Percentiles rank a stretch among this genome's conserved stretches.
These are phyloP conservation scores for Tubosaeta sp. DNA, from an alignment of 768 basidiomycete species.

Conservation along the genomic window DNA sequence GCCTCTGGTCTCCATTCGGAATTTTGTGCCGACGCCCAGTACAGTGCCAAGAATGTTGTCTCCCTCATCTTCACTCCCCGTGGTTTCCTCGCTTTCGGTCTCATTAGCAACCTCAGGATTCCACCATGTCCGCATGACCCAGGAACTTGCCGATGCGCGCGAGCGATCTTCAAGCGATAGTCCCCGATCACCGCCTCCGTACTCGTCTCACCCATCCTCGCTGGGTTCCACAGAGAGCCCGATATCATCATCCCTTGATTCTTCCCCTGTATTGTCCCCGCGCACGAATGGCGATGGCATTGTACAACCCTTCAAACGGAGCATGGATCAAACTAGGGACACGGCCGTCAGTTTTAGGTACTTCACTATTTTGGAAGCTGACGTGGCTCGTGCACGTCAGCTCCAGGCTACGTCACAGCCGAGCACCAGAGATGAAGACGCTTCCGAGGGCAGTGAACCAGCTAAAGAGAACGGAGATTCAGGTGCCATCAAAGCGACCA, in stretches of 20 bases:
- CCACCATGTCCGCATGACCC: slow-evolving; percentile 43
- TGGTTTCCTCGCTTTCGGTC: slow-evolving; percentile 63
- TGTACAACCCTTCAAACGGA: slow-evolving; percentile 39
- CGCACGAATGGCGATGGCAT: slow-evolving; percentile 23
- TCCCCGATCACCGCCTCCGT: slow-evolving; percentile 31
- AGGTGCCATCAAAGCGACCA: slow-evolving; percentile 9
- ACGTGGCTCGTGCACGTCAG: slow-evolving; percentile 30
- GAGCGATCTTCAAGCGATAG: slow-evolving; percentile 16
- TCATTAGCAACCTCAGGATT: slow-evolving; percentile 60
- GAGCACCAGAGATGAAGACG: slow-evolving; percentile 9
- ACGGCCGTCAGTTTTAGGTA: slow-evolving; percentile 46
- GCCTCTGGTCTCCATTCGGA: slow-evolving; percentile 42
- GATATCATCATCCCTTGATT: slow-evolving; percentile 15
- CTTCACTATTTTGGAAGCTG: slow-evolving; percentile 41
- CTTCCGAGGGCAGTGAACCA: slow-evolving; percentile 1
- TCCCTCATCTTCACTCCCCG: slow-evolving; percentile 36
- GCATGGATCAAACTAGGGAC: slow-evolving; percentile 45
- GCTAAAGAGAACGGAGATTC: slow-evolving; percentile 10
- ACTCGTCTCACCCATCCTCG: slow-evolving; percentile 34
- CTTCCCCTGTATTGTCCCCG: slow-evolving; percentile 21
- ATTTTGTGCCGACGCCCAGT: slow-evolving; percentile 51
- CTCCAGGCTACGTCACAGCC: slow-evolving; percentile 8
- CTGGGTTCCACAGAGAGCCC: slow-evolving; percentile 23
- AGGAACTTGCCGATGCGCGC: slow-evolving; percentile 13
- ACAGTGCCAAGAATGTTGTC: slow-evolving; percentile 35